Base-by-base conservation (phyloP, 306 rosid genomes). In the Clitoria ternatea region DNA sequence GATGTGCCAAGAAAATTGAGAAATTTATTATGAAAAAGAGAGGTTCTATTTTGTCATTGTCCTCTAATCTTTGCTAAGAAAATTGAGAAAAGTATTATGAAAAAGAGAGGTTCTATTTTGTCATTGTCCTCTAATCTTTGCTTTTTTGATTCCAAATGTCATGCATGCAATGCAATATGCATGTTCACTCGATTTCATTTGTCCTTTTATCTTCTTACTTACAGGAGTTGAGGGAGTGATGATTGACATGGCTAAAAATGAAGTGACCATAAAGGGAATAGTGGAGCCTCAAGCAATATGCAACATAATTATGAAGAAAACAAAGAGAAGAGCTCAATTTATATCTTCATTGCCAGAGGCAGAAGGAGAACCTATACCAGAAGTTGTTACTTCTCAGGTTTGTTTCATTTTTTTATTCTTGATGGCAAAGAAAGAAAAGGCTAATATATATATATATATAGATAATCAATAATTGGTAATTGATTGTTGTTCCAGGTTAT, bases 1-100 rank as follows among this genome's bases (percentile, higher is more conserved):
- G 98, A 9, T 92, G 95, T 52, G 91, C 96, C 17, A 92, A 86
- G 92, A 92, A 92, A 73, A 89, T 89, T 72, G 86, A 92, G 61
- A 89, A 84, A 77, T 80, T 79, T 19, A 70, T 89, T 11, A 81
- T 83, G 88, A 88, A 80, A 80, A 83, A 81, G 33, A 86, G 82
- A 88, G 98, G 97, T 90, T 24, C 15, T 32, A 1, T 23, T 35
- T 12, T 47, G 26, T 20, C 35, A 52, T 13, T 23, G 29, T 52
- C 15, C n/a, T n/a, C n/a, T n/a, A n/a, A n/a, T 9, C 1, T 30
- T 52, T 50, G 72, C 15, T 44, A 92, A 86, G 92, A 92, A 92
- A 73, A 89, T 89, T 72, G 86, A 92, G 61, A 89, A 84, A 77
- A 78, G 79, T 19, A 70, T 89, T 11, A 81, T 83, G 88, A 88